Evolutionary conservation across 306 rosid genomes (phyloP).

Genomic region (Malus fusca): DNA sequence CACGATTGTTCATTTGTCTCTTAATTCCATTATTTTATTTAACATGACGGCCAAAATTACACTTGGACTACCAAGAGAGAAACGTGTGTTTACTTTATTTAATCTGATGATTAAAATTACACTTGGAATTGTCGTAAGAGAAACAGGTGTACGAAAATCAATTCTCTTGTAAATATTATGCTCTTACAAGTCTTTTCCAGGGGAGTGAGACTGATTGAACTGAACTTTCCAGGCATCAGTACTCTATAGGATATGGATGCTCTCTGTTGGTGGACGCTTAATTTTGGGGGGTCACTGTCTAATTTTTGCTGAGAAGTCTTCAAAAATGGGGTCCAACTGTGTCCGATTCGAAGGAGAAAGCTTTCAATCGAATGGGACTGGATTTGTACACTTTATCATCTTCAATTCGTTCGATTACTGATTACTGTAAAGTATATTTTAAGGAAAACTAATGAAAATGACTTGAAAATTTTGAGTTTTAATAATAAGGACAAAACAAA

Average conservation of each 20-base stretch:
- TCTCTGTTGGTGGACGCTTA: background rate
- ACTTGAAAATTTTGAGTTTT: no score
- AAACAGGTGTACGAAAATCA: no score
- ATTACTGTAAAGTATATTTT: background rate
- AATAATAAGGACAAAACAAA: no score
- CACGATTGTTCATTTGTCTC: background rate
- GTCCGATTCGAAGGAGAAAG: background rate
- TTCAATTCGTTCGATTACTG: background rate
- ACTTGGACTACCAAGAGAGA: background rate
- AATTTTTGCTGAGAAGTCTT: background rate
- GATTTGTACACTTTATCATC: background rate
- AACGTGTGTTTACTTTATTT: no score
- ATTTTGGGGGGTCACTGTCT: background rate
- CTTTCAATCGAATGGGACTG: background rate
- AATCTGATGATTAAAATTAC: no score
- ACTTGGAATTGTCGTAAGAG: rapidly evolving
- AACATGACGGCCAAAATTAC: no score
- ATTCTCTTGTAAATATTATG: background rate
- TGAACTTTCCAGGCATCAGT: background rate
- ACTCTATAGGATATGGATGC: background rate
- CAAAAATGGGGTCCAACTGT: background rate
- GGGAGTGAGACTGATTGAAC: background rate
- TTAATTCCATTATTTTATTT: no score
- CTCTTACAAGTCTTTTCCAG: background rate
- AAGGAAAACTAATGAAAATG: no score